Evolutionary conservation across 768 basidiomycete genomes (phyloP).

Genomic region (Calvatia gigantea): DNA sequence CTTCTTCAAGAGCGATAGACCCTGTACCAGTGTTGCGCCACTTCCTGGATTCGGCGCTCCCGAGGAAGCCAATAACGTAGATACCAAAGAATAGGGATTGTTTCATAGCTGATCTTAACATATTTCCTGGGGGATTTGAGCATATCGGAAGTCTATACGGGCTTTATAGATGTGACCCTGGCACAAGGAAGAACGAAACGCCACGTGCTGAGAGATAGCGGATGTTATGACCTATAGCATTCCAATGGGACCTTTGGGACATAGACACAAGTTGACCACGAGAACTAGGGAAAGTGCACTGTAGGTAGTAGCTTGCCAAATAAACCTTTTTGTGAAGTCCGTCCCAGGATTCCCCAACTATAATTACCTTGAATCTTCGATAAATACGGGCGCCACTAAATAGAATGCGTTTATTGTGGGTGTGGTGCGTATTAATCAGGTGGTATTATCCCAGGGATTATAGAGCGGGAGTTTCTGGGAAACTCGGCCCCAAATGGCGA

Average conservation of each 20-base stretch:
- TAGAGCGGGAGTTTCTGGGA: background rate
- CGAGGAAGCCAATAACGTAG: background rate
- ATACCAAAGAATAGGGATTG: background rate
- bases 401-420: too few relatives aligned
- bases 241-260: background rate
- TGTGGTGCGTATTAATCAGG: background rate
- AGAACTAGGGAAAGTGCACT: background rate
- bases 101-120: background rate
- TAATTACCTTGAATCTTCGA: too few relatives aligned
- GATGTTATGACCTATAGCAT: background rate
- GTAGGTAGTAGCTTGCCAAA: background rate
- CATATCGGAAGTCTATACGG: background rate
- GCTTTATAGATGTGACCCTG: background rate
- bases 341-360: too few relatives aligned
- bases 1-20: conserved; percentile 37
- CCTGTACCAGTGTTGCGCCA: conserved; percentile 34
- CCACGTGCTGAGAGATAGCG: background rate
- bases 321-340: too few relatives aligned
- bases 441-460: background rate
- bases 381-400: too few relatives aligned
- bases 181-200: background rate
- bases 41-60: conserved; percentile 12
- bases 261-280: background rate
- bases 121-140: background rate
- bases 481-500: background rate